A percentile compares a stretch with the other conserved stretches of the same genome.
Conservation (phyloP, 768 basidiomycete species). For the Mycena kentingensis region DNA sequence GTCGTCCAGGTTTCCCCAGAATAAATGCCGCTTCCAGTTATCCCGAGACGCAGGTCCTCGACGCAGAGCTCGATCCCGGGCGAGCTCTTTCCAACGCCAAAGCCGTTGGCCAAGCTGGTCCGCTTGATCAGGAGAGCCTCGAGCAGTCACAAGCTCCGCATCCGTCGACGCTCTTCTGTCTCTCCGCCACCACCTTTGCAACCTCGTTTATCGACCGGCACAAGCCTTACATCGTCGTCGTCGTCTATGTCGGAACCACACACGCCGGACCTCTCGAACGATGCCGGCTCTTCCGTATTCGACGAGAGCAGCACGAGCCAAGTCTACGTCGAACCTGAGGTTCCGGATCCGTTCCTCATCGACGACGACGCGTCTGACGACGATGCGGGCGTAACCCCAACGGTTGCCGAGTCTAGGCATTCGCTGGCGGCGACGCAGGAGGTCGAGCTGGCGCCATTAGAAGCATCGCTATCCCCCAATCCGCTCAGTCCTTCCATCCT, state of each 20-base stretch:
- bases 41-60: not conserved
- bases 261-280: not conserved
- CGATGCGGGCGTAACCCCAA: slow-evolving; percentile 31
- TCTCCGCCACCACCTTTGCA: not conserved
- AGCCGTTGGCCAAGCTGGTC: not conserved
- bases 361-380: slow-evolving; percentile 55
- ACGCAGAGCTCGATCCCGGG: not conserved
- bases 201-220: not conserved
- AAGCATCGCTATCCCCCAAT: slow-evolving; percentile 26
- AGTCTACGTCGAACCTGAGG: slow-evolving; percentile 46
- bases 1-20: not conserved
- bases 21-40: not conserved
- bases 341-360: slow-evolving; percentile 63
- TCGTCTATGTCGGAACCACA: not conserved
- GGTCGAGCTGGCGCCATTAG: slow-evolving; percentile 35
- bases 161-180: not conserved
- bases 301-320: not conserved
- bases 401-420: slow-evolving; percentile 37
- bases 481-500: slow-evolving; percentile 24
- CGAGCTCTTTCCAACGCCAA: not conserved
- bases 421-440: slow-evolving; percentile 44
- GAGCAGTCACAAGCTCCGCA: not conserved
- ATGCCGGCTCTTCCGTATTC: not conserved
- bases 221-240: slow-evolving; percentile 1
- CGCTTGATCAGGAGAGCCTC: not conserved